Conservation (phyloP, 768 basidiomycete genomes). For the Auricularia heimuer region DNA sequence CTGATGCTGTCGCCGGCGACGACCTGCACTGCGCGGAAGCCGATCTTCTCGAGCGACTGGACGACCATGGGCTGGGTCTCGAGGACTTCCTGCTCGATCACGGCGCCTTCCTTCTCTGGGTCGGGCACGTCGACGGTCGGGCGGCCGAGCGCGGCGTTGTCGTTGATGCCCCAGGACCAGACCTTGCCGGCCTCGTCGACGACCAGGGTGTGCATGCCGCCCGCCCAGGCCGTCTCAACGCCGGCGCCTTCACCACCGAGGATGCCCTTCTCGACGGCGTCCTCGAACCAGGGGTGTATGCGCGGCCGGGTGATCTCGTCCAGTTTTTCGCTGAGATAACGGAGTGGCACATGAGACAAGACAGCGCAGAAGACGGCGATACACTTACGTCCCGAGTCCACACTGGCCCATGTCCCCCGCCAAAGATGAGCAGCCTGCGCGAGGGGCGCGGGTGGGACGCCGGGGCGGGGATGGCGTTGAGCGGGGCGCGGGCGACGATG, state of each 20-base stretch:
- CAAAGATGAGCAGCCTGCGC: conserved; percentile 75
- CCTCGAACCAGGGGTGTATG: background rate
- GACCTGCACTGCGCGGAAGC: conserved; percentile 33
- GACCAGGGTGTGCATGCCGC: conserved; percentile 40
- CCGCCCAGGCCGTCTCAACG: conserved; percentile 30
- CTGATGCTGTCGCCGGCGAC: conserved; percentile 34
- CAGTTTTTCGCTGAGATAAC: background rate
- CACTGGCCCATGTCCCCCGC: conserved; percentile 93
- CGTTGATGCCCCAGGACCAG: conserved; percentile 23
- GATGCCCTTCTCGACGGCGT: conserved; percentile 21
- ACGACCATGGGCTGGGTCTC: conserved; percentile 27
- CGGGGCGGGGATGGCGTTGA: conserved; percentile 40
- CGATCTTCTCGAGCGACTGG: conserved; percentile 24
- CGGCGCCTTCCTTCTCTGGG: conserved; percentile 19
- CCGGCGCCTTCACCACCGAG: conserved; percentile 23
- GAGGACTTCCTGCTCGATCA: conserved; percentile 25
- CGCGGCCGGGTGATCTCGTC: background rate
- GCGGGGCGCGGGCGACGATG: background rate
- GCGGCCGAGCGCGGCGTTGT: conserved; percentile 30
- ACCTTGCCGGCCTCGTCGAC: conserved; percentile 32
- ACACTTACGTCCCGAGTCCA: background rate
- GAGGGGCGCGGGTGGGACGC: conserved; percentile 52
- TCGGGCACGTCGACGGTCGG: conserved; percentile 22
- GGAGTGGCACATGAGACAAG: background rate
- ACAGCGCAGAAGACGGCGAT: background rate